Conservation (phyloP, 495 filamentous ascomycete species). For the Annulohypoxylon moriforme region DNA sequence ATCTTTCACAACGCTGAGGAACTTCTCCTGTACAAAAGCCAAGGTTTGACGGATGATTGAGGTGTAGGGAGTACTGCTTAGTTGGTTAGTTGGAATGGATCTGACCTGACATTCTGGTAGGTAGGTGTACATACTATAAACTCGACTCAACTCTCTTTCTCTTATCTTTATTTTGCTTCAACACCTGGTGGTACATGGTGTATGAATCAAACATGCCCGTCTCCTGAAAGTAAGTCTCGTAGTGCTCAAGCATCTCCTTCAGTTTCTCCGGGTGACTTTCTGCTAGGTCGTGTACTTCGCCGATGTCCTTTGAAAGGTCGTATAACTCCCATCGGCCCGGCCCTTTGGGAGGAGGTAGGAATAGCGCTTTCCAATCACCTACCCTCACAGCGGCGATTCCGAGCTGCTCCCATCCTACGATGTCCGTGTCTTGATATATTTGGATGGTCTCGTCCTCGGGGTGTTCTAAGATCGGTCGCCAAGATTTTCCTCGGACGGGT, state of each 20-base stretch:
- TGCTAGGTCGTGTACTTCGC: conserved; percentile 52
- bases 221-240: conserved; percentile 63
- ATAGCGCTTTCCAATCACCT: conserved; percentile 54
- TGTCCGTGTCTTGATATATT: conserved; percentile 42
- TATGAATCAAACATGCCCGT: conserved; percentile 60
- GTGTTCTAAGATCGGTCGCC: conserved; percentile 43
- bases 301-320: conserved; percentile 50
- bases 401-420: conserved; percentile 51
- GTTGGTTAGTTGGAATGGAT: background rate
- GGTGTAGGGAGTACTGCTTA: conserved; percentile 7
- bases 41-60: conserved; percentile 17
- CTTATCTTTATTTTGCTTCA: conserved; percentile 32
- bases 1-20: conserved; percentile 20
- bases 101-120: background rate
- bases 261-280: conserved; percentile 41
- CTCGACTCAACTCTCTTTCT: background rate
- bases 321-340: conserved; percentile 50
- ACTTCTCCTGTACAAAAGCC: conserved; percentile 15
- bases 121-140: conserved; percentile 24
- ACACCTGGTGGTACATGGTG: conserved; percentile 38
- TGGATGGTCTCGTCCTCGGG: conserved; percentile 50
- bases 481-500: conserved; percentile 63
- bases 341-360: conserved; percentile 45
- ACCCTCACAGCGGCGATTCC: conserved; percentile 51
- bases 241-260: conserved; percentile 48